Evolutionary conservation across 2,329 filamentous ascomycete genomes (phyloP).

Genomic region (Claviceps digitariae): DNA sequence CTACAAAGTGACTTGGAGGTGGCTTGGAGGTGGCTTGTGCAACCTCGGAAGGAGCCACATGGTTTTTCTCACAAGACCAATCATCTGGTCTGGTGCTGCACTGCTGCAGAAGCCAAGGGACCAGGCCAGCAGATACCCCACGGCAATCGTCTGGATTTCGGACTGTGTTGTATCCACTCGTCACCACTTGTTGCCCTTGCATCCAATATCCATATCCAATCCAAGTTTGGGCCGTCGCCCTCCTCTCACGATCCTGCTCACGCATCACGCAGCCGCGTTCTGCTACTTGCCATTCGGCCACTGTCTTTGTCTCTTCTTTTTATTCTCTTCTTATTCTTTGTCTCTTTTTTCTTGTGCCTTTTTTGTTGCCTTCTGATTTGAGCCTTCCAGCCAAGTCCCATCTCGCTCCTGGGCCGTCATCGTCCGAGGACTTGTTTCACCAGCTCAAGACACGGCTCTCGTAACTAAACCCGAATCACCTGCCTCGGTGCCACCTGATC

Average conservation of each 20-base stretch:
- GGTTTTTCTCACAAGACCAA: neutral
- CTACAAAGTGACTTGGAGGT: neutral
- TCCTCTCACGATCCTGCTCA: neutral
- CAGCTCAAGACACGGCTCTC: neutral
- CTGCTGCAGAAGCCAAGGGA: too few relatives aligned
- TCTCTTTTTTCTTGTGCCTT: neutral
- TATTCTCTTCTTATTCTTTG: neutral
- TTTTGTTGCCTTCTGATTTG: neutral
- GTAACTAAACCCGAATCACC: neutral
- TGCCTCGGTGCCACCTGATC: neutral
- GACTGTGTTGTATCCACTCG: neutral
- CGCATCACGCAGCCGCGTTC: neutral
- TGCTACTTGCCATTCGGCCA: neutral
- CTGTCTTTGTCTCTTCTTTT: neutral
- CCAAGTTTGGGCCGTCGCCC: too few relatives aligned
- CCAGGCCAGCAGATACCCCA: too few relatives aligned
- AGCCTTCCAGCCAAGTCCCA: neutral
- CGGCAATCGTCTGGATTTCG: neutral
- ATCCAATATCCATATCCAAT: too few relatives aligned
- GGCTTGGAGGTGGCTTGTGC: neutral
- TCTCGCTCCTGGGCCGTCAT: neutral
- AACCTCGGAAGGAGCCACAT: neutral
- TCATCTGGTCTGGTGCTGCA: too few relatives aligned
- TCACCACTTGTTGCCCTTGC: neutral
- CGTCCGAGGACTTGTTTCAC: neutral